Evolutionary conservation across 129 eudicot species (phyloP).

Genomic region (Artemisia annua): DNA sequence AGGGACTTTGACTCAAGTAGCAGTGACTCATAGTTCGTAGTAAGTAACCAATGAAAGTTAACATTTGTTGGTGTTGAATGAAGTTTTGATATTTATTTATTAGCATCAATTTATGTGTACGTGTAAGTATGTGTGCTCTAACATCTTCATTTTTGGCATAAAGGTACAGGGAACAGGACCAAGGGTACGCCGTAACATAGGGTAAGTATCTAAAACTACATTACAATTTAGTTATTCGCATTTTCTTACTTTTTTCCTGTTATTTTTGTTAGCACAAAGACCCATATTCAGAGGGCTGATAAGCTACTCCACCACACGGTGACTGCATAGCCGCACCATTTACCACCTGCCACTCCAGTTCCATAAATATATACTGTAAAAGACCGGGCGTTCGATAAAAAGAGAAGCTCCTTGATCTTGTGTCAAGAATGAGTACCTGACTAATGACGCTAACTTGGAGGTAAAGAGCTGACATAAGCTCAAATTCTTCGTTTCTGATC

Average conservation of each 20-base stretch:
- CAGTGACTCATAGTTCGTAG: too few relatives aligned
- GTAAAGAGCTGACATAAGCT: too few relatives aligned
- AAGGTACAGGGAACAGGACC: slow-evolving; percentile 31
- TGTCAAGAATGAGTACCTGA: too few relatives aligned
- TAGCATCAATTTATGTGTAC: background rate
- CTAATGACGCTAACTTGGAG: too few relatives aligned
- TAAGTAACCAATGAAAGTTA: background rate
- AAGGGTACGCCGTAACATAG: slow-evolving; percentile 40
- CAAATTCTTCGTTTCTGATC: too few relatives aligned
- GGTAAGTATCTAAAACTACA: slow-evolving; percentile 41
- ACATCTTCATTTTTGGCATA: slow-evolving; percentile 10
- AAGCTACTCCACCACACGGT: slow-evolving; percentile 84
- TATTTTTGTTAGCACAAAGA: slow-evolving; percentile 51
- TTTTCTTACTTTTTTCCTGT: slow-evolving; percentile 5
- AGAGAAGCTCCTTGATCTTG: too few relatives aligned
- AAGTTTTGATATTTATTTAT: background rate
- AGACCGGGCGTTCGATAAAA: too few relatives aligned
- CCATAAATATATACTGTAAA: too few relatives aligned
- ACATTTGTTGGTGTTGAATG: background rate
- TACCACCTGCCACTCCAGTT: slow-evolving; percentile 13
- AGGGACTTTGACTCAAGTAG: too few relatives aligned
- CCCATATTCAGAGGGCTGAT: slow-evolving; percentile 83
- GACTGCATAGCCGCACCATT: slow-evolving; percentile 55
- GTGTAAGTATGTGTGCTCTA: slow-evolving; percentile 1
- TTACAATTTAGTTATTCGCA: background rate